phyloP scores from a whole-genome alignment of 2,329 filamentous ascomycete genomes.

The Cadophora luteo-olivacea region DNA sequence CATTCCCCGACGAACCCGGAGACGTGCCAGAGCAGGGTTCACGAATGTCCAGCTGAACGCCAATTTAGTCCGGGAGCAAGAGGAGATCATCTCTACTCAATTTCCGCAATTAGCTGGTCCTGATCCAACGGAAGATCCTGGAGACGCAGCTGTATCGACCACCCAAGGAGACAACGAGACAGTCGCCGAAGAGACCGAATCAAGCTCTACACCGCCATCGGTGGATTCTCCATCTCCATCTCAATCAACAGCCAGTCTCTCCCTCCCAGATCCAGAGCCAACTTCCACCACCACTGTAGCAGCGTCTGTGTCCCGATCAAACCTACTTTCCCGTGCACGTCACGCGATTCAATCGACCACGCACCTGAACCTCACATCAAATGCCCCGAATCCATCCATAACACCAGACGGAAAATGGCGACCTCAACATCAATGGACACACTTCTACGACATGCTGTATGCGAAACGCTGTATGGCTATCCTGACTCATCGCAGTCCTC shows the following conservation, averaged over 20 bases:
- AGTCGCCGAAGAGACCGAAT: conserved; percentile 23
- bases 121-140: conserved; percentile 15
- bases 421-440: conserved; percentile 61
- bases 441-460: conserved; percentile 63
- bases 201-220: conserved; percentile 16
- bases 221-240: conserved; percentile 2
- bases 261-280: not conserved
- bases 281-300: not conserved
- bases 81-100: conserved; percentile 36
- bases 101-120: conserved; percentile 32
- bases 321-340: conserved; percentile 22
- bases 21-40: conserved; percentile 31
- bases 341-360: conserved; percentile 20
- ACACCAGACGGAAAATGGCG: conserved; percentile 58
- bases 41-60: conserved; percentile 27
- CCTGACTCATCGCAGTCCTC: conserved; percentile 60
- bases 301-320: conserved; percentile 13
- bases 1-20: conserved; percentile 52
- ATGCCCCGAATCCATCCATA: conserved; percentile 35
- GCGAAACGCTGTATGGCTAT: conserved; percentile 67
- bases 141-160: not conserved
- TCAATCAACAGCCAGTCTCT: not conserved
- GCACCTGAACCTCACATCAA: conserved; percentile 16
- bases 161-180: conserved; percentile 9
- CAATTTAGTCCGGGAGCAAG: conserved; percentile 34